These are phyloP conservation scores for Immersiporthe knoxdaviesiana DNA, from an alignment of 2,329 filamentous ascomycete genomes.

Conservation along the genomic window DNA sequence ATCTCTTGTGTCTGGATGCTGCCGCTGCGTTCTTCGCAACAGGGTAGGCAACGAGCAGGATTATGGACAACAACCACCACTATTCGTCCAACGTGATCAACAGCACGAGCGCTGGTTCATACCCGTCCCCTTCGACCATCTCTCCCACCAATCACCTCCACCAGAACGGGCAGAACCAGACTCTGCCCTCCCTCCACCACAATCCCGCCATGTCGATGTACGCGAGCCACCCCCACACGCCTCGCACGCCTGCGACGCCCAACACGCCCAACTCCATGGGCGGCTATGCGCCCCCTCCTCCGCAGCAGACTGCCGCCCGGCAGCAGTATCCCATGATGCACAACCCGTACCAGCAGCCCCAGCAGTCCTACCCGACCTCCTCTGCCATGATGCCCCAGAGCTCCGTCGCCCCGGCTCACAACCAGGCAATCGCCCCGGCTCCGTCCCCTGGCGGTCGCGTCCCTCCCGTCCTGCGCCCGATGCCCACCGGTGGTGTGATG, in stretches of 20 bases:
- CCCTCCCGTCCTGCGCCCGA: slow-evolving; percentile 67
- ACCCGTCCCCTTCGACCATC: slow-evolving; percentile 35
- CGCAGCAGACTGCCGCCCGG: slow-evolving; percentile 51
- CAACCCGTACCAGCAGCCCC: slow-evolving; percentile 54
- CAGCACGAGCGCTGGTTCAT: slow-evolving; percentile 37
- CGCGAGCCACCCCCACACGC: slow-evolving; percentile 63
- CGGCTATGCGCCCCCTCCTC: slow-evolving; percentile 52
- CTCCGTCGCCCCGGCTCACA: slow-evolving; percentile 69
- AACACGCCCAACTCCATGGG: slow-evolving; percentile 64
- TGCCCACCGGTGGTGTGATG: slow-evolving; percentile 69
- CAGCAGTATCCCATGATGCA: slow-evolving; percentile 57
- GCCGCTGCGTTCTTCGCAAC: slow-evolving; percentile 27
- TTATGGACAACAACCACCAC: slow-evolving; percentile 38
- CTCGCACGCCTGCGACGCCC: slow-evolving; percentile 64
- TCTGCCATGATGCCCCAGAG: slow-evolving; percentile 68
- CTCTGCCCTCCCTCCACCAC: slow-evolving; percentile 42
- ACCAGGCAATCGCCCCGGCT: slow-evolving; percentile 76
- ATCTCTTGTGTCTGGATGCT: slow-evolving; percentile 28
- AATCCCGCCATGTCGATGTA: slow-evolving; percentile 56
- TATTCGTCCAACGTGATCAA: slow-evolving; percentile 39
- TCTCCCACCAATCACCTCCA: slow-evolving; percentile 34
- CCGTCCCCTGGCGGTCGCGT: slow-evolving; percentile 59
- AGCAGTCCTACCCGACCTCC: slow-evolving; percentile 59
- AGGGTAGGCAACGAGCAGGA: slow-evolving; percentile 31
- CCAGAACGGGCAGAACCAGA: slow-evolving; percentile 35